Evolutionary conservation across 164 flowering plant species (phyloP), one percentile per base, ranked within the genome.

Genomic region (Magnolia changhungtana): DNA sequence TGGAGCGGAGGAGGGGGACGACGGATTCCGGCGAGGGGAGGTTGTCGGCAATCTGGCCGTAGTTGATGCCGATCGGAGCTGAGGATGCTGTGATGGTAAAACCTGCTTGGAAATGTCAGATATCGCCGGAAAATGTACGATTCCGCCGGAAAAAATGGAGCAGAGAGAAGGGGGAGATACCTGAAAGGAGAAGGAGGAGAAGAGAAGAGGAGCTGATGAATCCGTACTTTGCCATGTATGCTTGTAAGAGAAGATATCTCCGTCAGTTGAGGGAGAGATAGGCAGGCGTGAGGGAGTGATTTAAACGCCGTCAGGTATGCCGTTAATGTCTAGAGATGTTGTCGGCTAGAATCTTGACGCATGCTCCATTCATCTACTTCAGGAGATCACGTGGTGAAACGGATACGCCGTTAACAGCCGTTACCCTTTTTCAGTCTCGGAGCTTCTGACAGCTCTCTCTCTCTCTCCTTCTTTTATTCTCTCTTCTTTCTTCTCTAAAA

Each of bases 31-130:
- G 84, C 3, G 77, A 59, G 0, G 85, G 85, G 7, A 81, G 87
- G 59, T 83, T 81, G 76, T 85, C 77, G 21, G 84, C 83, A 7
- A 83, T 78, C 68, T 81, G 87, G 29, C 85, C 84, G 74, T 85
- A 83, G 79, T 85, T 83, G 31, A 85, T 80, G 50, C 84, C 85
- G n/a, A 82, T 16, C 8, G 81, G 29, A 58, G 61, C 7, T 1
- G 69, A 29, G 2, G 55, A 19, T 27, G 58, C 72, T 29, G 74
- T 79, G 63, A 74, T 29, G 2, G 67, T 49, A 18, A n/a, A 52
- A 37, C 74, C 84, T 81, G 77, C 63, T 75, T 23, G 31, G 50
- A 76, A 50, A 50, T 16, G 61, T 55, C 61, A 55, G 61, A 55
- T 55, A 18, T 29, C n/a, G 49, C 51, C 78, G 50, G 11, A 51